These are phyloP conservation scores for Acanthamoeba lenticulata DNA, from an alignment of 208 protist genomes.

Conservation along the genomic window DNA sequence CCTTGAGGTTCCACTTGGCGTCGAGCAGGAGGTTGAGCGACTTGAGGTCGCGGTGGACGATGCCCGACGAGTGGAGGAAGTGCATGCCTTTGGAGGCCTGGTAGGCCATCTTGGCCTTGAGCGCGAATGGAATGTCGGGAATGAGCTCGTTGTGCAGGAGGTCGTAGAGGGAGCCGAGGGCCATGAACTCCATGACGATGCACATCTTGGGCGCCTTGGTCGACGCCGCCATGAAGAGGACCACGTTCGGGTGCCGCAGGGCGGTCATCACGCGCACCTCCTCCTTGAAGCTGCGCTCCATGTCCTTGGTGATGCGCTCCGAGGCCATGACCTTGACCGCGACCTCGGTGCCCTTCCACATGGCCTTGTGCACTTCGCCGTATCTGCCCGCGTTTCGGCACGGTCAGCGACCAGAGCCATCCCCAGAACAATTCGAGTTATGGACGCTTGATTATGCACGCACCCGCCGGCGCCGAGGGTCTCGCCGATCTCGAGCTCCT, in stretches of 20 bases:
- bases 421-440: too few species aligned
- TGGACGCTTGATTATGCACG: too few species aligned
- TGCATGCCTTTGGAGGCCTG: background rate
- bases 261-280: slow-evolving; percentile 73
- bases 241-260: slow-evolving; percentile 76
- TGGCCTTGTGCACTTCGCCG: background rate
- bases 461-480: background rate
- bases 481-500: slow-evolving; percentile 34
- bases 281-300: slow-evolving; percentile 18
- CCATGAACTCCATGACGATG: slow-evolving; percentile 45
- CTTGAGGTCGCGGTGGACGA: too few species aligned
- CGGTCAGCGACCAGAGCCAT: too few species aligned
- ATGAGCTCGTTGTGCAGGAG: background rate
- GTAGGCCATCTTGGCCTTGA: background rate
- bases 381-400: background rate
- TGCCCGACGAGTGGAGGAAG: background rate
- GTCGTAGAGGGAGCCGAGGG: slow-evolving; percentile 7
- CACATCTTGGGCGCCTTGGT: slow-evolving; percentile 20
- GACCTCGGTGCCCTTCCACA: background rate
- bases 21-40: too few species aligned
- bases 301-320: slow-evolving; percentile 20
- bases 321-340: slow-evolving; percentile 16
- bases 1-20: too few species aligned
- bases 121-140: background rate
- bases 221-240: slow-evolving; percentile 78